Evolutionary conservation across 371 early-diverging fungal species (phyloP).

Genomic region (Apophysomyces variabilis): DNA sequence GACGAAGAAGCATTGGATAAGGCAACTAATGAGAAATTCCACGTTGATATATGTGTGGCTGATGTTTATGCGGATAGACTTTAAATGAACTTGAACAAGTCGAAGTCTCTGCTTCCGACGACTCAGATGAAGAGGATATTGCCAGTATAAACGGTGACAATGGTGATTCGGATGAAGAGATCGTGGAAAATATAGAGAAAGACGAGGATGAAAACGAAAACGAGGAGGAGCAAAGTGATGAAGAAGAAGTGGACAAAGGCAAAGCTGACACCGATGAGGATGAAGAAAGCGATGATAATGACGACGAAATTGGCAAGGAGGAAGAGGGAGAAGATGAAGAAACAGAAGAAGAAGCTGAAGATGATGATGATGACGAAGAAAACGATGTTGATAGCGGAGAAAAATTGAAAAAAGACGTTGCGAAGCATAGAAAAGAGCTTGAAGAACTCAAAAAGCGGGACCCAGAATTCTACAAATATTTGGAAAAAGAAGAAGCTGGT

Average conservation of each 20-base stretch:
- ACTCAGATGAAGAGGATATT: constrained; percentile 12
- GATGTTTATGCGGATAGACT: constrained; percentile 20
- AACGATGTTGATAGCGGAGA: constrained; percentile 44
- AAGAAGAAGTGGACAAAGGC: constrained; percentile 7
- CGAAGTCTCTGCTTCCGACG: constrained; percentile 16
- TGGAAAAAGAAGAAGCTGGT: constrained; percentile 83
- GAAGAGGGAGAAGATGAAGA: constrained; percentile 39
- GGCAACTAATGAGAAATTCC: not conserved
- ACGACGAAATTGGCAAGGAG: constrained; percentile 31
- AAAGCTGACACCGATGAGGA: constrained; percentile 7
- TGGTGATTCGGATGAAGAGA: constrained; percentile 9
- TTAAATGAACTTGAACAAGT: constrained; percentile 15
- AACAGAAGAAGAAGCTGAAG: too few species aligned
- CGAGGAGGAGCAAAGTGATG: constrained; percentile 19
- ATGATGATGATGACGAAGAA: constrained; percentile 44
- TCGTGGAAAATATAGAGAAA: constrained; percentile 23
- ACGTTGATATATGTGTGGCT: constrained; percentile 9
- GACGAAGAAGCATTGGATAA: constrained; percentile 15
- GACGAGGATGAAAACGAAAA: constrained; percentile 22
- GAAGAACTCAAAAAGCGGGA: constrained; percentile 81
- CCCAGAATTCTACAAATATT: constrained; percentile 88
- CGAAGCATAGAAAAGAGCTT: constrained; percentile 72
- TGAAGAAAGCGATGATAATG: constrained; percentile 17
- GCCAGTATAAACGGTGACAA: constrained; percentile 2
- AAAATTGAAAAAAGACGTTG: constrained; percentile 59